Base-by-base conservation (phyloP, 768 basidiomycete species). In the Podaxis sp. region DNA sequence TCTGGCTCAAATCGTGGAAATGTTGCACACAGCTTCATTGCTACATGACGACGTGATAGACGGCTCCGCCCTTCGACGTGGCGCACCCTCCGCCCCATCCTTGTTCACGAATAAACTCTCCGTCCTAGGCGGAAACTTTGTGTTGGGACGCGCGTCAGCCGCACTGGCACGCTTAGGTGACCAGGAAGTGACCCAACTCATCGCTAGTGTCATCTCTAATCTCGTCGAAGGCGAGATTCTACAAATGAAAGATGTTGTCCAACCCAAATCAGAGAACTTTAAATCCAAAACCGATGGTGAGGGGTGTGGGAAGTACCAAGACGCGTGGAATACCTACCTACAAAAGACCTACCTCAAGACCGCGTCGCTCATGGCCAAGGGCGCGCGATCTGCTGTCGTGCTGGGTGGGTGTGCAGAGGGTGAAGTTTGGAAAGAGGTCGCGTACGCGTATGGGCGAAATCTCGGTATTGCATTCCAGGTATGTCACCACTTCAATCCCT, bases 41-140 rank as follows among this genome's bases (percentile, higher is more conserved):
- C 75, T 98, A 7, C 95, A 98, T 69, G 96, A 97, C 81, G 95
- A 98, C 70, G 96, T 97, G 47, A 90, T 96, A 63, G 96, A 97
- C 79, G 79, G 77, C 66, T 91, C 94, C 0, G 79, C 87, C 7
- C 83, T 93, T 5, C 87, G 95, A 5, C 82, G 96, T 0, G 87
- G 88, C 1, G 83, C 82, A 0, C 84, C 91, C 1, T 92, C 90
- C 22, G 93, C 93, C 0, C 96, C 94, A 0, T 80, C 84, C 19
- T 83, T 86, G 0, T 96, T 94, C 70, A 92, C 92, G 11, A 94
- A 91, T 78, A 96, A 96, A 71, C 81, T 94, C 4, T 84, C 93
- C 15, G 86, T 97, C 63, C 82, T 97, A 2, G 93, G 89, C 0
- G 95, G 96, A 6, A 94, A 96, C 73, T 98, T 97, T 76, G 79